Evolutionary conservation across 2,329 filamentous ascomycete species (phyloP), one percentile per base, ranked within the genome.

Genomic region (Phaeosphaeria sp.): DNA sequence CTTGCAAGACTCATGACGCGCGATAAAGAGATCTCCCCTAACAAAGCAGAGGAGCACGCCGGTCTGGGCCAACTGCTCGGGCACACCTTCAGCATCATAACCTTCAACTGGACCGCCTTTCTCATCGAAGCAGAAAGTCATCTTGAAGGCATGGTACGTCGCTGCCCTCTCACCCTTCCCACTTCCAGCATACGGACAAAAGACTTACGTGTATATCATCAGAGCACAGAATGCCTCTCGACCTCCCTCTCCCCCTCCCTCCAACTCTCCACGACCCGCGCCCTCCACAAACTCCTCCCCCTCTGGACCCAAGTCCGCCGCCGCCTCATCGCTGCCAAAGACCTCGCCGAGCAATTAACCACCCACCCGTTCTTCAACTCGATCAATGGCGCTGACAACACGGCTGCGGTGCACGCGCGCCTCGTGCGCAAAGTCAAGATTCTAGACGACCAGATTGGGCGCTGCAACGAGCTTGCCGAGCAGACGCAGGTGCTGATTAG

Each of bases 401-500:
- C 41, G 6, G 25, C 27, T 15, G 44, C 49, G 3, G 39, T 56
- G 18, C n/a, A 41, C 22, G 15, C 27, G 7, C 42, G 46, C 21
- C 49, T 56, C 18, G 10, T 11, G n/a, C 43, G 46, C 21, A 33
- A 52, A 7, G 23, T 22, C 50, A 57, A 50, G 52, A 36, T 59
- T 6, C 10, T 64, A 3, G 53, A 63, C 6, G 58, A 65, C 23
- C 55, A 61, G 5, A 58, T 61, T 27, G 48, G 22, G 11, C 55
- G 56, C 4, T 65, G 58, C 36, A 55, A 58, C n/a, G 57, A 65
- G 17, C 39, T 55, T 13, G 54, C 54, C 4, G 56, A 50, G 17
- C 54, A 61, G 36, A 63, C 60, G 2, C 63, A 65, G 2, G 58
- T 57, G 6, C 58, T 63, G 46, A 61, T 65, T 51, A 57, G 51